phyloP scores from a whole-genome alignment of 306 rosid genomes.

The Vicia villosa region DNA sequence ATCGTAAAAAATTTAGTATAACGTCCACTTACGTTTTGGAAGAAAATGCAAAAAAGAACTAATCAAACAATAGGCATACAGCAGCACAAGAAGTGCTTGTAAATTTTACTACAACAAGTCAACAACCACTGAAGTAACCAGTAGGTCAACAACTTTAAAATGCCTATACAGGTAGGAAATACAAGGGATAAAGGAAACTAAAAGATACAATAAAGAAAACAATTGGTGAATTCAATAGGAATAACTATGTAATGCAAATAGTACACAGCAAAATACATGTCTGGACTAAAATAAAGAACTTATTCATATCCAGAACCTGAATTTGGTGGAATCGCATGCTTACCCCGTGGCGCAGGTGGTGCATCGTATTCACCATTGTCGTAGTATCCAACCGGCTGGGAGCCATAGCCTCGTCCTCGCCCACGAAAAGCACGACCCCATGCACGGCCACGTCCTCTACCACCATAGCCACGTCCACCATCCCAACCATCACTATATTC shows the following conservation, averaged over 20 bases:
- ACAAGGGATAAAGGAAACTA: not conserved
- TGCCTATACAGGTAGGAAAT: slow-evolving; percentile 8
- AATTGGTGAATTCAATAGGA: not conserved
- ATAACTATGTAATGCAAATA: slow-evolving; percentile 5
- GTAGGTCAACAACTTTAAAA: not conserved
- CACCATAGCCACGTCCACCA: slow-evolving; percentile 72
- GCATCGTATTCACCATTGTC: slow-evolving; percentile 71
- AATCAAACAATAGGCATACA: not conserved
- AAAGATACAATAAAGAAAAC: not conserved
- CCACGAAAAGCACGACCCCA: slow-evolving; percentile 63
- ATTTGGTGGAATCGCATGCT: slow-evolving; percentile 30
- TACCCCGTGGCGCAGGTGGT: slow-evolving; percentile 69
- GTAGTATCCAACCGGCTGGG: slow-evolving; percentile 54
- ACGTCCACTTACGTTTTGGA: not conserved
- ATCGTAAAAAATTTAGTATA: slow-evolving; percentile 26
- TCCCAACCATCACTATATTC: slow-evolving; percentile 84
- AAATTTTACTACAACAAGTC: not conserved
- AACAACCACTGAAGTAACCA: not conserved
- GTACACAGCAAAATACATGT: slow-evolving; percentile 11
- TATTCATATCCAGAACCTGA: slow-evolving; percentile 11
- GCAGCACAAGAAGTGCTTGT: not conserved
- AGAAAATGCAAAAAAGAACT: not conserved
- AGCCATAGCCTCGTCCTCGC: slow-evolving; percentile 66
- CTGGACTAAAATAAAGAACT: not conserved
- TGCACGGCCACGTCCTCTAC: slow-evolving; percentile 73